Base-by-base conservation (phyloP, 768 basidiomycete species). In the Hemileccinum impolitum region DNA sequence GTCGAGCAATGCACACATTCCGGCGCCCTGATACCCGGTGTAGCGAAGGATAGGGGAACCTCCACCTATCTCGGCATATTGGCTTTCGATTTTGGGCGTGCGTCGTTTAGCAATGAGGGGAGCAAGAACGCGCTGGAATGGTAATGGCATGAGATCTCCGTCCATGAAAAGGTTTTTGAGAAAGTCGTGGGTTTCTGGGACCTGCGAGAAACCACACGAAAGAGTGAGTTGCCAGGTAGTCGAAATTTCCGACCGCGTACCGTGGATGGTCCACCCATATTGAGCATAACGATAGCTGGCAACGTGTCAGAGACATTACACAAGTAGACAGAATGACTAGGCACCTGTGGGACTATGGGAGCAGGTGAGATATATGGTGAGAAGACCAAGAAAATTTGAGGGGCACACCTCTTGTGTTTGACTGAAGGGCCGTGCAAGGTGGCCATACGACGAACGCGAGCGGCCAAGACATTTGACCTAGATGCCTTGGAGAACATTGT, bases 251-350 rank as follows among this genome's bases (percentile, higher is more conserved):
- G 40, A 43, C 31, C 32, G 72, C 81, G 59, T 62, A 93, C 92
- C 49, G 92, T 94, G 43, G 89, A 81, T 19, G 95, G 96, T 2
- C 96, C 96, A 38, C 96, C 96, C 96, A 99, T 99, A 70, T 98
- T 99, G 73, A 99, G 75, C 88, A 99, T 90, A 36, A 99, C 93
- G 54, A 98, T 79, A 32, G 89, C 95, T 82, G 47, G 17, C 2
- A 40, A 77, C 41, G 28, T 39, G 47, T 53, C 56, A 55, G 30
- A 32, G 38, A 32, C 32, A n/a, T 7, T 47, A 50, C 21, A 43
- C 15, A 23, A 50, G 46, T 3, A 15, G 13, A 35, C 14, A 18
- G n/a, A 26, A 44, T 12, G 18, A 15, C 11, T 45, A 47, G 55
- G 42, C 48, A 85, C 83, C 83, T 79, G 83, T 85, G 52, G 83